Conservation (phyloP, 768 basidiomycete genomes). For the Boletales sp. region DNA sequence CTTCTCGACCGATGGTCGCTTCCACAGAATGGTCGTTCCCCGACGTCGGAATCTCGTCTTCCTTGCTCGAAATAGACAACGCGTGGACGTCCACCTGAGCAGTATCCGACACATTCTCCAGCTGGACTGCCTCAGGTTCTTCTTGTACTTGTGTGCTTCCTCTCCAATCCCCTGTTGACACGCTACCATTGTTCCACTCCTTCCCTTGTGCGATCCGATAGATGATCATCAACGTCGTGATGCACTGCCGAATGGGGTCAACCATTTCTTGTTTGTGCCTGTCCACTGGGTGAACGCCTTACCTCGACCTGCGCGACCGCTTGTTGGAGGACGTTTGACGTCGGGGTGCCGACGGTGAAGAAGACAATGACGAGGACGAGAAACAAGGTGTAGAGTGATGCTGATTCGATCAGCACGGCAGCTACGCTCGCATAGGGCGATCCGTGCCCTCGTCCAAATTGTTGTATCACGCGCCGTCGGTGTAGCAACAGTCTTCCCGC, state of each 20-base stretch:
- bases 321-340: constrained; percentile 13
- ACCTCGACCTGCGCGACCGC: constrained; percentile 18
- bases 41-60: constrained; percentile 1
- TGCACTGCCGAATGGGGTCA: constrained; percentile 4
- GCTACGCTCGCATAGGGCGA: constrained; percentile 5
- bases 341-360: background rate
- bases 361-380: constrained; percentile 14
- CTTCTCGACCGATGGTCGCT: background rate
- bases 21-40: background rate
- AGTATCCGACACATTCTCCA: background rate
- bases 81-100: background rate
- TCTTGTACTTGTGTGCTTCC: constrained; percentile 2
- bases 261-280: background rate
- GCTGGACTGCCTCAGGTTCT: background rate
- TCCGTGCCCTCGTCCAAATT: constrained; percentile 14
- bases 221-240: constrained; percentile 16
- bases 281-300: background rate
- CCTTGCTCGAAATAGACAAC: background rate
- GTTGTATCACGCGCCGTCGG: constrained; percentile 5
- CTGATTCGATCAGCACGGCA: constrained; percentile 17
- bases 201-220: constrained; percentile 19
- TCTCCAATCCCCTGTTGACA: constrained; percentile 15
- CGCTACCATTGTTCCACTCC: constrained; percentile 7
- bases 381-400: constrained; percentile 14
- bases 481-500: constrained; percentile 12